Base-by-base conservation (phyloP, 2,329 filamentous ascomycete genomes). In the Fusarium penzigii region DNA sequence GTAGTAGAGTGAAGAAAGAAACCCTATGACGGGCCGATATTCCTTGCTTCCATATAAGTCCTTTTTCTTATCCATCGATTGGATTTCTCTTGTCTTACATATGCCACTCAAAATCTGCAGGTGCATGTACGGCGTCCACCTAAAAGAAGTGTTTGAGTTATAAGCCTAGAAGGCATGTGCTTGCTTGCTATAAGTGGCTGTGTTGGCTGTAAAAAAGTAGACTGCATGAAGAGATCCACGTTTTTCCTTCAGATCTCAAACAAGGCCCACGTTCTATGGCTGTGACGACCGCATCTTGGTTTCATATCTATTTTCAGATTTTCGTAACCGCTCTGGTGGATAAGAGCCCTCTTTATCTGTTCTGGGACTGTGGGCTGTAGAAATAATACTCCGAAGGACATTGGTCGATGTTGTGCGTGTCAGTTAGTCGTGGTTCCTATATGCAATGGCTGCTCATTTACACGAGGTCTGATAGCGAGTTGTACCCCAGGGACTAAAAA, bases 21-120 rank as follows among this genome's bases (percentile, higher is more conserved):
- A 4, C 20, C 20, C 58, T 58, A 53, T 58, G 49, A 62, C 63
- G 57, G 57, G 16, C 58, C 61, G 55, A 55, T 58, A 29, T 57
- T 58, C 61, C 54, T 44, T 14, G 10, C 13, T 11, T 53, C 34
- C 39, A 44, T 49, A 34, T 9, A 36, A 12, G 13, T 36, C 9
- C 32, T 9, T 36, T 36, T 36, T 29, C 47, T 46, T 46, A 25
- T 54, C 49, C 51, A 38, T 48, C 42, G 39, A 36, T 9, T 36
- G 3, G 32, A 14, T 25, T 25, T 25, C 7, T 25, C 20, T 25
- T 25, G 20, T 25, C 20, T 25, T 25, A 7, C 20, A 25, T 4
- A 25, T 40, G n/a, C 39, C 39, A 40, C 16, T 5, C 39, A 11
- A 36, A 4, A 36, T 14, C 10, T 11, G 13, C 32, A 6, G 10